A percentile compares a stretch with the other conserved stretches of the same genome.
These are phyloP conservation scores for Colletotrichum lupini DNA, from an alignment of 2,329 filamentous ascomycete genomes.

Conservation along the genomic window DNA sequence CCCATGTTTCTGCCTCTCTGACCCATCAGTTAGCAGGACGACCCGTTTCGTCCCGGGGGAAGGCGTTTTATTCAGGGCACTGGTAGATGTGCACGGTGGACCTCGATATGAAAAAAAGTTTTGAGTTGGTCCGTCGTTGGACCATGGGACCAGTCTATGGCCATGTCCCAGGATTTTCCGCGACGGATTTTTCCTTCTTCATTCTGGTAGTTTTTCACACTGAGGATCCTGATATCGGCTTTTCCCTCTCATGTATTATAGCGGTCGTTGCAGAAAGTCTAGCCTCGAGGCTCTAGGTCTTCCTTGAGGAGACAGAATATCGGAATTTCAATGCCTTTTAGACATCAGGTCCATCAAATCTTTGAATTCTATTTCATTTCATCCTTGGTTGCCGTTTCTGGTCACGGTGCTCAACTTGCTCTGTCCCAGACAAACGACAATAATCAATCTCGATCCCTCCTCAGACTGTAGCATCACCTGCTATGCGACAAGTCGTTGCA, in stretches of 20 bases:
- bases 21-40: constrained; percentile 21
- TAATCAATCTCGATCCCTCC: not conserved
- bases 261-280: constrained; percentile 33
- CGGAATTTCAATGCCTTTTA: constrained; percentile 8
- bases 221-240: constrained; percentile 4
- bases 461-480: not conserved
- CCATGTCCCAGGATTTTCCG: not conserved
- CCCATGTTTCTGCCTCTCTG: constrained; percentile 8
- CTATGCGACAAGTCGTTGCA: not conserved
- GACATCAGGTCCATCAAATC: not conserved
- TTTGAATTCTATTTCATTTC: too few relatives aligned
- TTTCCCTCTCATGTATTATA: constrained; percentile 30
- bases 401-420: not conserved
- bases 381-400: too few relatives aligned
- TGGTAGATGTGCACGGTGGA: constrained; percentile 25
- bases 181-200: constrained; percentile 9
- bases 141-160: not conserved
- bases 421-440: not conserved
- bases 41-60: not conserved
- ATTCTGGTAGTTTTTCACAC: constrained; percentile 5
- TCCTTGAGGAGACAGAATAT: constrained; percentile 9
- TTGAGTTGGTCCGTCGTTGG: constrained; percentile 6
- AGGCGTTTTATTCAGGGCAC: constrained; percentile 30
- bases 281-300: constrained; percentile 24
- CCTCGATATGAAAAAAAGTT: constrained; percentile 31